phyloP scores from a whole-genome alignment of 163 green algal species.

The Smithsoniella earleae region DNA sequence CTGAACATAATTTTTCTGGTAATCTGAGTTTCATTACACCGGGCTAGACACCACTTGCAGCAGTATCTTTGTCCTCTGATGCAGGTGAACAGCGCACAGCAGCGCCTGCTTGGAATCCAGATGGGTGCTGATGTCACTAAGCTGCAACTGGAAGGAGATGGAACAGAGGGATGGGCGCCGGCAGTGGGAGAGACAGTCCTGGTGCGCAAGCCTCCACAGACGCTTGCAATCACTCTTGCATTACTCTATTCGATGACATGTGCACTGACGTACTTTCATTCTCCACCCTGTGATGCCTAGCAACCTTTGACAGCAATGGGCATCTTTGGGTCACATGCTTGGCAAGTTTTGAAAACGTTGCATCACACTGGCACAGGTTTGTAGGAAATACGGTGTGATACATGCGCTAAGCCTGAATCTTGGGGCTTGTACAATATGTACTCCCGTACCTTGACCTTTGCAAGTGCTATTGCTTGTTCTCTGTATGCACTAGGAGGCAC shows the following conservation, averaged over 20 bases:
- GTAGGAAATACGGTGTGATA: too few relatives aligned
- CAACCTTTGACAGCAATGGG: neutral
- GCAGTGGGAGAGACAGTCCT: slow-evolving; percentile 18
- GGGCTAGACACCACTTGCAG: slow-evolving; percentile 4
- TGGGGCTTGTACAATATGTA: too few relatives aligned
- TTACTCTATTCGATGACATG: neutral
- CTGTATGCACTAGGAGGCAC: too few relatives aligned
- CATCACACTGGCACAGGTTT: neutral
- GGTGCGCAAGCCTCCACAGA: neutral
- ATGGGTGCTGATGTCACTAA: neutral
- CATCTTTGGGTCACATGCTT: neutral
- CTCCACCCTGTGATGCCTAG: neutral
- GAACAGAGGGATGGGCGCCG: neutral
- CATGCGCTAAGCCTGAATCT: too few relatives aligned
- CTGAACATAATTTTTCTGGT: neutral
- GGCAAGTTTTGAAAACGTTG: neutral
- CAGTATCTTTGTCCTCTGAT: neutral
- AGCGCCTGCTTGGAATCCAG: slow-evolving; percentile 1
- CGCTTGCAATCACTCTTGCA: neutral
- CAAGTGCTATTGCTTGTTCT: too few relatives aligned
- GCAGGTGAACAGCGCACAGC: slow-evolving; percentile 3
- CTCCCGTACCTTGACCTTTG: too few relatives aligned
- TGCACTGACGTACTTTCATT: neutral
- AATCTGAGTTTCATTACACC: too few relatives aligned
- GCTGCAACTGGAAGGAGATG: neutral